phyloP scores from a whole-genome alignment of 1,284 basidiomycete species.

The Malassezia furfur region DNA sequence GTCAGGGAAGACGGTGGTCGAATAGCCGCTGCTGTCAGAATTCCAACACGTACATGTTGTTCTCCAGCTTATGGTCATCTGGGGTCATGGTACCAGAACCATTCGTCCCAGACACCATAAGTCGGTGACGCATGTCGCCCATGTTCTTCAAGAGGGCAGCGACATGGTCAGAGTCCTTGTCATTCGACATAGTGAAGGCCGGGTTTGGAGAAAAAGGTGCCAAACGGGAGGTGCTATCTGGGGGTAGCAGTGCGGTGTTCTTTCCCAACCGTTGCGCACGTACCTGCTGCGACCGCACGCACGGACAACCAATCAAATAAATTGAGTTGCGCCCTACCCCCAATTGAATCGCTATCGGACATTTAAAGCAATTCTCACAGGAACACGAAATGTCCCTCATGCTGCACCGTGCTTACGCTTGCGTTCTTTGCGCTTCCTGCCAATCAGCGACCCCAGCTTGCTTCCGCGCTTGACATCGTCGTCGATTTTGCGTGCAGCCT shows the following conservation, averaged over 20 bases:
- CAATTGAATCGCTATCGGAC: background rate
- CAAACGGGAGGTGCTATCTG: no score
- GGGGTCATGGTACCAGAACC: background rate
- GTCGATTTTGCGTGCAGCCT: background rate
- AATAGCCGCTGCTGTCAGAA: conserved; percentile 29
- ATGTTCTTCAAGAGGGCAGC: conserved; percentile 1
- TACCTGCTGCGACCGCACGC: no score
- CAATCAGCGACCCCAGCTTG: conserved; percentile 36
- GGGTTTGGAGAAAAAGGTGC: no score
- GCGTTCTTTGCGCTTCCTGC: conserved; percentile 37
- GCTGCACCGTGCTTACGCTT: conserved; percentile 12
- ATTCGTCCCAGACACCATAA: background rate
- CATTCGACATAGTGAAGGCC: background rate
- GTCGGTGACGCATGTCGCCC: conserved; percentile 3
- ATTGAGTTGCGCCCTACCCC: background rate
- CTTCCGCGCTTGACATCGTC: conserved; percentile 5
- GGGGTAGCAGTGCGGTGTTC: no score
- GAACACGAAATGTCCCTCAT: background rate
- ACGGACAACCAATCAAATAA: no score
- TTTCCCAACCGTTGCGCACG: no score
- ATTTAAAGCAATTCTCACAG: background rate
- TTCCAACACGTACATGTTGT: conserved; percentile 1
- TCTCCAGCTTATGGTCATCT: conserved; percentile 7
- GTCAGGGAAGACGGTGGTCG: conserved; percentile 43
- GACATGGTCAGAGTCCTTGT: conserved; percentile 1